phyloP scores from a whole-genome alignment of 768 basidiomycete species.

The Melanogaster broomeanus region DNA sequence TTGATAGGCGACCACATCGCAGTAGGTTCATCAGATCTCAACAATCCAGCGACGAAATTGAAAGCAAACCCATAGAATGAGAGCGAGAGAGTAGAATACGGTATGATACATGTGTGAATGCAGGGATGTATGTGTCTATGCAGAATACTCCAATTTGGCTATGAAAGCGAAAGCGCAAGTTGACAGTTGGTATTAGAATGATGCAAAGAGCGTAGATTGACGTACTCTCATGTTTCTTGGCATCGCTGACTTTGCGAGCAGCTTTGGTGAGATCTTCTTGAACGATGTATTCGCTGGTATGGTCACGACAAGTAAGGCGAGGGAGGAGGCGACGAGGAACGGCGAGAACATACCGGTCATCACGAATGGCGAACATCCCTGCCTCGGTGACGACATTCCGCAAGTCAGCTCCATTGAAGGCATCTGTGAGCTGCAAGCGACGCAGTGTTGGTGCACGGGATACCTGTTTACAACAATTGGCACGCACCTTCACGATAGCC shows the following conservation, averaged over 20 bases:
- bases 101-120: constrained; percentile 23
- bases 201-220: constrained; percentile 7
- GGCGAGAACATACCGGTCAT: constrained; percentile 68
- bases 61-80: not conserved
- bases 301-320: not conserved
- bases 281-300: constrained; percentile 74
- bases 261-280: constrained; percentile 98
- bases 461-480: not conserved
- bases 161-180: not conserved
- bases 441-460: not conserved
- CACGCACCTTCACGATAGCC: constrained; percentile 87
- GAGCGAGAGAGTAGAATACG: constrained; percentile 9
- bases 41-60: too few relatives aligned
- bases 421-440: constrained; percentile 69
- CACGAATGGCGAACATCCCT: constrained; percentile 98
- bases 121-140: constrained; percentile 26
- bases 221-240: constrained; percentile 97
- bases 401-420: constrained; percentile 96
- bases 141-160: constrained; percentile 49
- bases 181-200: not conserved
- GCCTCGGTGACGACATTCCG: constrained; percentile 94
- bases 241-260: constrained; percentile 91
- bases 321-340: not conserved
- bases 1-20: too few relatives aligned
- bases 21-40: too few relatives aligned